These are phyloP conservation scores for Persicaria maculosa DNA, from an alignment of 148 eudicot species.

Conservation along the genomic window DNA sequence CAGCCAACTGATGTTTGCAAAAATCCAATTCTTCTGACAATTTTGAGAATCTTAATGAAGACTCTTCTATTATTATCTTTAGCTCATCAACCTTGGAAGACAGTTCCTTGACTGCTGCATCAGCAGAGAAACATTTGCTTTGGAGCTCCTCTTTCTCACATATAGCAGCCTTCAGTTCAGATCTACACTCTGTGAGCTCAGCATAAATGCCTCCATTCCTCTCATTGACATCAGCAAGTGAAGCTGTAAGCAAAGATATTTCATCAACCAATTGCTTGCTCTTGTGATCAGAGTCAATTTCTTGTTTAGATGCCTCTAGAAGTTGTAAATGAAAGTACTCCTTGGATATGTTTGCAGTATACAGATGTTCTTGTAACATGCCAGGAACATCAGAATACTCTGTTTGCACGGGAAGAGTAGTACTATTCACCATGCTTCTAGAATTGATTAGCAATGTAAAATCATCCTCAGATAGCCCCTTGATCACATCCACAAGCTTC, in stretches of 20 bases:
- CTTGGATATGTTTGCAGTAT: conserved; percentile 42
- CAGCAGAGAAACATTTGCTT: conserved; percentile 34
- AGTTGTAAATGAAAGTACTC: conserved; percentile 45
- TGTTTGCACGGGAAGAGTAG: conserved; percentile 15
- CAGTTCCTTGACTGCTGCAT: conserved; percentile 34
- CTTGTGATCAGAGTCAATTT: conserved; percentile 21
- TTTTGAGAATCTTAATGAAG: conserved; percentile 32
- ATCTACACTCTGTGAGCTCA: conserved; percentile 55
- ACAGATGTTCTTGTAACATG: conserved; percentile 57
- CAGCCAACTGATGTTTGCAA: conserved; percentile 38
- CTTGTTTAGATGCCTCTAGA: conserved; percentile 33
- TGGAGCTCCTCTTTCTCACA: conserved; percentile 43
- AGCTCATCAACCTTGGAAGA: conserved; percentile 51
- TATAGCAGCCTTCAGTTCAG: conserved; percentile 46
- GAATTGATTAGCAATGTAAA: conserved; percentile 40
- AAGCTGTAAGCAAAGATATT: conserved; percentile 25
- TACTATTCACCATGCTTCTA: conserved; percentile 25
- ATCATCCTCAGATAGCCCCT: conserved; percentile 47
- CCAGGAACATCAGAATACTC: conserved; percentile 28
- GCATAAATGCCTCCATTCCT: conserved; percentile 40
- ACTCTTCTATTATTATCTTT: conserved; percentile 39
- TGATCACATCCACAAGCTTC: conserved; percentile 48
- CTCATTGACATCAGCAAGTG: conserved; percentile 33
- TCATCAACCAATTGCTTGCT: conserved; percentile 31
- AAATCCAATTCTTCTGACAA: conserved; percentile 41